Base-by-base conservation (phyloP, 179 eudicot species). In the Patellifolia procumbens region DNA sequence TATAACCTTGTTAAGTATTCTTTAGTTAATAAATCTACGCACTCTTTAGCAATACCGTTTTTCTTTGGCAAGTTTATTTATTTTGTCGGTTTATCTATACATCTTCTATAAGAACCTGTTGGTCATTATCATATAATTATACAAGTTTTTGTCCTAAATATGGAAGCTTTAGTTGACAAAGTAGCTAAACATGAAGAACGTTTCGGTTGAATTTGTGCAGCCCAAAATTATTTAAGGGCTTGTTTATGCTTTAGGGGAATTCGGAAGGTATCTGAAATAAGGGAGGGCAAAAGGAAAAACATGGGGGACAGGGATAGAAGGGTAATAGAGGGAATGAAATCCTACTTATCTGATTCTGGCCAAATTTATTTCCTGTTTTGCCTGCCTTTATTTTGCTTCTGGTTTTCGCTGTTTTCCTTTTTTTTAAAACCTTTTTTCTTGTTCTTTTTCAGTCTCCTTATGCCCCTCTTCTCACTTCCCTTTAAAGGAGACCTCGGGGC, bases 351-450 rank as follows among this genome's bases (percentile, higher is more conserved):
- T 59, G 45, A 43, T 69, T 29, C 19, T 60, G 72, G 12, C 74
- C 69, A 24, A n/a, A 24, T 46, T 34, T n/a, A n/a, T 35, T 34
- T 64, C 62, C 16, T 35, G n/a, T 52, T 70, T 70, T 45, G 22
- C 24, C 11, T 22, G 24, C 32, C 70, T 77, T 77, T 77, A 59
- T 70, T 45, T 45, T 49, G 52, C 58, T 39, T 55, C 52, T 13
- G 13, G 60, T 70, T 60, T 60, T 28, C 15, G 53, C 22, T 19
- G 2, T 4, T 48, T 48, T 13, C 68, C 69, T 5, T 16, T 20
- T 1, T 2, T n/a, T n/a, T n/a, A n/a, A n/a, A n/a, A 15, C 24
- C 24, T 53, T 29, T 32, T 45, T 7, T 45, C 20, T 58, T 46
- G 3, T 32, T 10, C 10, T 28, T 39, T 58, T 24, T 29, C 22